phyloP scores from a whole-genome alignment of 2,329 filamentous ascomycete species.

The Penicillium freii region DNA sequence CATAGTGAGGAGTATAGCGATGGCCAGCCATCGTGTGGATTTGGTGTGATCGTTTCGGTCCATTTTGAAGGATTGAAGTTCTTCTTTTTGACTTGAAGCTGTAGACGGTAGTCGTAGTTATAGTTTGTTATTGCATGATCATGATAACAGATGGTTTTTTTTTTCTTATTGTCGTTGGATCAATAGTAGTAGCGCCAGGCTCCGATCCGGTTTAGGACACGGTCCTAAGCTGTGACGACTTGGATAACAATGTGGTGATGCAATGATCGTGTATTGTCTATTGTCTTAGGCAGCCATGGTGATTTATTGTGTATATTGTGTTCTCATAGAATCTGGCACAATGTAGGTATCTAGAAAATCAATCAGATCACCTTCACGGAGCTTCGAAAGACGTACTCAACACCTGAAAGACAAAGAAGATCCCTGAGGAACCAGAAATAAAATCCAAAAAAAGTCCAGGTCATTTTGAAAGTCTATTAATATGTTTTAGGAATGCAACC shows the following conservation, averaged over 20 bases:
- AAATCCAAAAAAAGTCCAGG: not conserved
- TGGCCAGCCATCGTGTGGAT: constrained; percentile 2
- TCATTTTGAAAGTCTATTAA: not conserved
- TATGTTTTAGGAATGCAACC: constrained; percentile 13
- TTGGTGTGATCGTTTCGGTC: not conserved
- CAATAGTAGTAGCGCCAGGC: not conserved
- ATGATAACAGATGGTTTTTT: not conserved
- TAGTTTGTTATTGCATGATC: not conserved
- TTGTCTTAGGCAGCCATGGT: not conserved
- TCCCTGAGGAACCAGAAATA: not conserved
- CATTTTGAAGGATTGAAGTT: not conserved
- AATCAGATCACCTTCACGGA: not conserved
- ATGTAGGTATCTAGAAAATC: not conserved
- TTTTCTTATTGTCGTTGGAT: not conserved
- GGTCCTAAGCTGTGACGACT: not conserved
- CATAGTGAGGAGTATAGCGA: not conserved
- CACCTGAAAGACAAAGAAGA: not conserved
- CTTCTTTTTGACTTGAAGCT: not conserved
- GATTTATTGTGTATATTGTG: not conserved
- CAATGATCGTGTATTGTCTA: not conserved
- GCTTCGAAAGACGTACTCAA: not conserved
- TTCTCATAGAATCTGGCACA: not conserved
- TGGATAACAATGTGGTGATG: not conserved
- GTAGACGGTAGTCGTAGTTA: not conserved
- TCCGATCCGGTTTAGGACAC: not conserved